Conservation (phyloP, 495 filamentous ascomycete species). For the Penicillium daleae region DNA sequence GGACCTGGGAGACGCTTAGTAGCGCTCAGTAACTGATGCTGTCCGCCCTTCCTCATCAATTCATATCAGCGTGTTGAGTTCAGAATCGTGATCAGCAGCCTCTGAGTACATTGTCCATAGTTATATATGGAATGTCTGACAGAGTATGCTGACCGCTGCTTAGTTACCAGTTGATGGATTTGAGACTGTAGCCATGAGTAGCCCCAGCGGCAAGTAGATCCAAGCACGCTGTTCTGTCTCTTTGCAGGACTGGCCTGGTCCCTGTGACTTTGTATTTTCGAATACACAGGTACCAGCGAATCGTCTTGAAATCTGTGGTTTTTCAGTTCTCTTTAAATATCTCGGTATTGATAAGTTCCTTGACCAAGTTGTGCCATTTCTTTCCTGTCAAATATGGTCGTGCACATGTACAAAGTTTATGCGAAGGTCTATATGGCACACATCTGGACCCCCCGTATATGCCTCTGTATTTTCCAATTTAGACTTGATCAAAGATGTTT, state of each 20-base stretch:
- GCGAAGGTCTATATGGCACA: neutral
- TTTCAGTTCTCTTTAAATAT: neutral
- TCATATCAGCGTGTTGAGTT: neutral
- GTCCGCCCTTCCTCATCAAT: slow-evolving; percentile 9
- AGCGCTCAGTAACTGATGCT: slow-evolving; percentile 19
- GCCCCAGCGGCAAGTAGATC: neutral
- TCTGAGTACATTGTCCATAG: slow-evolving; percentile 1
- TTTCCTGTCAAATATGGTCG: neutral
- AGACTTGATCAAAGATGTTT: neutral
- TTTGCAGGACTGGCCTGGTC: neutral
- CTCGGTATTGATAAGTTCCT: neutral
- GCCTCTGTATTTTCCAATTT: neutral
- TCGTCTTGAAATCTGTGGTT: neutral
- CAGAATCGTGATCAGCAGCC: slow-evolving; percentile 9
- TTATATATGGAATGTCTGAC: slow-evolving; percentile 13
- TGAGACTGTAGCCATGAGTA: slow-evolving; percentile 3
- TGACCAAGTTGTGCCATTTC: neutral
- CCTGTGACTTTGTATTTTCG: neutral
- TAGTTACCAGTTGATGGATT: slow-evolving; percentile 7
- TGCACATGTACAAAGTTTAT: neutral
- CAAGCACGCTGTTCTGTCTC: slow-evolving; percentile 6
- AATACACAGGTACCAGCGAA: neutral
- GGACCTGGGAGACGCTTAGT: slow-evolving; percentile 5
- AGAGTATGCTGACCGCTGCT: slow-evolving; percentile 12
- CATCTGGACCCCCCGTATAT: neutral